phyloP scores from a whole-genome alignment of 345 rosid species.

The thale cress (Arabidopsis thaliana) region DNA sequence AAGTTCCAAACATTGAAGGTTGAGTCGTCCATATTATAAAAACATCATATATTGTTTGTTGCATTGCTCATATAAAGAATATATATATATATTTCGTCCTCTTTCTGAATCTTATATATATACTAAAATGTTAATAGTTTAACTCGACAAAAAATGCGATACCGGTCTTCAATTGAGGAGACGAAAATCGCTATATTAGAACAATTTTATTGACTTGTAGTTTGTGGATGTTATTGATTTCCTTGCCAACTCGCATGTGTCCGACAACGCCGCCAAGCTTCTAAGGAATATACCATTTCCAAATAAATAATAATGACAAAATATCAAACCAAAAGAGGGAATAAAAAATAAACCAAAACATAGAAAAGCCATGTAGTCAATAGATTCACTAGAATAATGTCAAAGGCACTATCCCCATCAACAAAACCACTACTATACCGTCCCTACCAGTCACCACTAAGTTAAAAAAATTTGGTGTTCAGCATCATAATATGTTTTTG shows the following conservation, averaged over 20 bases:
- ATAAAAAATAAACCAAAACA: slow-evolving; percentile 20
- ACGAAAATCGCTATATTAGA: slow-evolving; percentile 16
- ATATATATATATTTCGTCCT: not conserved
- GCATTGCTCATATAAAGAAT: not conserved
- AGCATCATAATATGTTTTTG: not conserved
- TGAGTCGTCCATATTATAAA: not conserved
- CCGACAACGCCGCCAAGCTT: slow-evolving; percentile 42
- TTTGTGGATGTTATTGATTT: slow-evolving; percentile 13
- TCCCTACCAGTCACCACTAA: slow-evolving; percentile 33
- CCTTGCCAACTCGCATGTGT: slow-evolving; percentile 28
- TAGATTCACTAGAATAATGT: slow-evolving; percentile 43
- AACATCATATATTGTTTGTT: not conserved
- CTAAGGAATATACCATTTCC: slow-evolving; percentile 39
- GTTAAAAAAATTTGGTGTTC: no score
- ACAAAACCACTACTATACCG: slow-evolving; percentile 44
- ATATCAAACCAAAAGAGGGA: slow-evolving; percentile 26
- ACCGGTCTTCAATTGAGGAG: slow-evolving; percentile 12
- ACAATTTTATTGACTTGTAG: slow-evolving; percentile 25
- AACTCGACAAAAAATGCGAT: not conserved
- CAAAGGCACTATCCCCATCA: slow-evolving; percentile 49
- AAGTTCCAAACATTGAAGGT: not conserved
- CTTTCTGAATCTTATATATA: not conserved
- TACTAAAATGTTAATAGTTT: not conserved
- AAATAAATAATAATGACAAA: slow-evolving; percentile 32
- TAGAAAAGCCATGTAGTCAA: slow-evolving; percentile 32